These are phyloP conservation scores for Serendipita sp. DNA, from an alignment of 768 basidiomycete species.

Conservation along the genomic window DNA sequence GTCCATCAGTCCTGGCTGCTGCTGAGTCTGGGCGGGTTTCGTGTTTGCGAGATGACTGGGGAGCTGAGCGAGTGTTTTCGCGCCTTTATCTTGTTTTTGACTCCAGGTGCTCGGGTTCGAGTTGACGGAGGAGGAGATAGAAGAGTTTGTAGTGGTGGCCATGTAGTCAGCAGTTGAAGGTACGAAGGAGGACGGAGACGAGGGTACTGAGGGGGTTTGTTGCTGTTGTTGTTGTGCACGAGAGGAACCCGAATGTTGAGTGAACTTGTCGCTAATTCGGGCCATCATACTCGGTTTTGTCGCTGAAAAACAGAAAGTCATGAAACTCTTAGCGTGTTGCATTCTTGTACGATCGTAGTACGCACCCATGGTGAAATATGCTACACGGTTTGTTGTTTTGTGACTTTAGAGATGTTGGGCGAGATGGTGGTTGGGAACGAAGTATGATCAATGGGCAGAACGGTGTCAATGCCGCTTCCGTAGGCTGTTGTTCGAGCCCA, in stretches of 20 bases:
- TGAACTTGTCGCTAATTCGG: not conserved
- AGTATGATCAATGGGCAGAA: too few relatives aligned
- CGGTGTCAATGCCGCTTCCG: too few relatives aligned
- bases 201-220: not conserved
- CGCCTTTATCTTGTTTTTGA: not conserved
- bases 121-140: not conserved
- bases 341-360: not conserved
- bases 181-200: not conserved
- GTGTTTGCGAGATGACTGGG: conserved; percentile 1
- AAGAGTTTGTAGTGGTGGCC: not conserved
- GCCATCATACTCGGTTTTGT: conserved; percentile 6
- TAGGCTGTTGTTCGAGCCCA: too few relatives aligned
- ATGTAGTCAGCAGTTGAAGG: not conserved
- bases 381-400: too few relatives aligned
- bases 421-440: too few relatives aligned
- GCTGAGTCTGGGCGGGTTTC: not conserved
- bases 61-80: not conserved
- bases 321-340: not conserved
- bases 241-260: not conserved
- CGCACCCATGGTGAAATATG: not conserved
- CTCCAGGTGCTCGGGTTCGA: not conserved
- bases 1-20: not conserved
- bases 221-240: not conserved
- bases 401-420: too few relatives aligned
- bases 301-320: not conserved